phyloP scores from a whole-genome alignment of 306 rosid species.

The Cucumis sativus region DNA sequence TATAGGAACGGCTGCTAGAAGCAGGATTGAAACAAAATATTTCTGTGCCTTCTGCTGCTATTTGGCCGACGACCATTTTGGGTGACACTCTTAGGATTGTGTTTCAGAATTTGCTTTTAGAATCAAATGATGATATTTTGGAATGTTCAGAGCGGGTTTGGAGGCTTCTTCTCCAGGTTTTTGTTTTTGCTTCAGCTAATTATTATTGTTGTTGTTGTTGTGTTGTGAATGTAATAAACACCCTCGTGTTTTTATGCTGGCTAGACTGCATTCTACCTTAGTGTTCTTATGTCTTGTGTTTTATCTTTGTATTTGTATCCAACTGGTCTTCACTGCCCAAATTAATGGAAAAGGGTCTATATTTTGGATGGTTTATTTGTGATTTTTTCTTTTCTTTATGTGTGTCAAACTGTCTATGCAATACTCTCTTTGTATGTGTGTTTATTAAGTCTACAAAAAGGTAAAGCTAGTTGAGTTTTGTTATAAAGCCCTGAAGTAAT shows the following conservation, averaged over 20 bases:
- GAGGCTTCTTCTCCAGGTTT: conserved; percentile 92
- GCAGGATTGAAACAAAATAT: conserved; percentile 67
- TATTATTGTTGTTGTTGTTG: no score
- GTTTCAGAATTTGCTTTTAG: conserved; percentile 83
- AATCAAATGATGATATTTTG: conserved; percentile 80
- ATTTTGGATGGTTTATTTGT: background rate
- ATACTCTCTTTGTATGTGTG: background rate
- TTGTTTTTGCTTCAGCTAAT: background rate
- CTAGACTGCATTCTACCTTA: background rate
- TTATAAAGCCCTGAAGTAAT: background rate
- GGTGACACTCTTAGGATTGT: conserved; percentile 92
- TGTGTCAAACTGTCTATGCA: background rate
- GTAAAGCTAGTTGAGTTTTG: background rate
- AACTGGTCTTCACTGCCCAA: background rate
- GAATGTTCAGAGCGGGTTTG: conserved; percentile 90
- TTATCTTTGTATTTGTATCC: background rate
- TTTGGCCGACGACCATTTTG: conserved; percentile 86
- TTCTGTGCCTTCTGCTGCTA: conserved; percentile 40
- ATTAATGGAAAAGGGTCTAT: background rate
- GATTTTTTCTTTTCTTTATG: background rate
- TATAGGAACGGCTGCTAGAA: conserved; percentile 91
- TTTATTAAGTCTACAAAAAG: background rate
- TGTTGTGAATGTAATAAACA: background rate
- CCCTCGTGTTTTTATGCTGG: background rate
- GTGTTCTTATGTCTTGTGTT: background rate